Percentiles rank a stretch among this genome's conserved stretches.
Conservation (phyloP, 192 early-diverging fungal species). For the Coemansia sp. region DNA sequence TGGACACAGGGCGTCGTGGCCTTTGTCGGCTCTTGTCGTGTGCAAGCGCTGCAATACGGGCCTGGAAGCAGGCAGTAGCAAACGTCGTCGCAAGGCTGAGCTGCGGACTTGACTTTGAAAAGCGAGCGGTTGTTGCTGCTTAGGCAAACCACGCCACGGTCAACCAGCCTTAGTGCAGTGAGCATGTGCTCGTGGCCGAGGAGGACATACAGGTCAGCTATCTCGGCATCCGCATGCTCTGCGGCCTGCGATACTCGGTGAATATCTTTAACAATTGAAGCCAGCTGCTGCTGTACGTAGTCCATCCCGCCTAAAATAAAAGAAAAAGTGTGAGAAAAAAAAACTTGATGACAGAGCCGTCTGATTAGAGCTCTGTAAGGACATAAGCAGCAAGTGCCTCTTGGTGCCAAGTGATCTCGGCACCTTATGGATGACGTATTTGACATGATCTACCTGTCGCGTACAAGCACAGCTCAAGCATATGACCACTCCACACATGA, state of each 20-base stretch:
- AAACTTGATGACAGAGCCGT: background rate
- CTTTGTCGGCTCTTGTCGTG: background rate
- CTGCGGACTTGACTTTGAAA: conserved; percentile 25
- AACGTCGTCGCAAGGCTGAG: conserved; percentile 12
- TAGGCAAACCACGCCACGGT: conserved; percentile 49
- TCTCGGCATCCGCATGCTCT: background rate
- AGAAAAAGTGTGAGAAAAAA: background rate
- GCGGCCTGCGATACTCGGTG: background rate
- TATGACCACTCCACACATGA: background rate
- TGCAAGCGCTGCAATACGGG: conserved; percentile 41
- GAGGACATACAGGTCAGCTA: conserved; percentile 40
- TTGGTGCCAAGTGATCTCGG: background rate
- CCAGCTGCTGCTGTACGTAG: conserved; percentile 46
- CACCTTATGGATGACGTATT: conserved; percentile 5
- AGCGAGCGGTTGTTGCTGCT: conserved; percentile 34
- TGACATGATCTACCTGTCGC: background rate
- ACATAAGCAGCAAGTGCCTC: background rate
- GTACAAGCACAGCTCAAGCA: background rate
- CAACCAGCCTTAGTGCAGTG: conserved; percentile 38
- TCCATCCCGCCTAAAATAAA: conserved; percentile 26
- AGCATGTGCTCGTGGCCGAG: conserved; percentile 40
- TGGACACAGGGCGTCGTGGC: conserved; percentile 32
- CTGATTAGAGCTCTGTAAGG: background rate
- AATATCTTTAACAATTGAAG: conserved; percentile 39
- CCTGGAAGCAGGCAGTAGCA: conserved; percentile 57